Evolutionary conservation across 345 rosid genomes (phyloP), one percentile per base, ranked within the genome.

Genomic region (Anacardium occidentale): DNA sequence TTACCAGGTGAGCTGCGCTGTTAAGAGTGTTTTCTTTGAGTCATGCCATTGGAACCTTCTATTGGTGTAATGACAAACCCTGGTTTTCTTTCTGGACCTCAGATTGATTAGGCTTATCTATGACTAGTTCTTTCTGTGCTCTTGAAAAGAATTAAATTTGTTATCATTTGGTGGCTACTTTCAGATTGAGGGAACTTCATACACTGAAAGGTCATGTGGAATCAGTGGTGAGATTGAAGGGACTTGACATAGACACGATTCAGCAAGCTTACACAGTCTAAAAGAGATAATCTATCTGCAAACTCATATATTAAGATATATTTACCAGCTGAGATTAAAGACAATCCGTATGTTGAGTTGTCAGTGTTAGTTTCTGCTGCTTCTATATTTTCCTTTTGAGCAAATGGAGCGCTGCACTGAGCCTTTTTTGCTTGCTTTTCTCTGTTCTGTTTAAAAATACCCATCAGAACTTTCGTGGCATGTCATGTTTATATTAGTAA

Each of bases 121-220:
- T 51, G 20, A 5, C 34, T 26, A 29, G 11, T 17, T 34, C 26
- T 44, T 40, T 21, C 17, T 11, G 18, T 17, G 20, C 54, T 48
- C 5, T 51, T 11, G 10, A 21, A 64, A 13, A 64, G 68, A 3
- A 3, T 25, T 74, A 26, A 37, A 44, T 32, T 47, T 45, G 17
- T 66, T 29, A 25, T 25, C 15, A 34, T 61, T 66, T 29, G 50
- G 9, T 44, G 51, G 47, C 12, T 52, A 70, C 42, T 76, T 76
- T 65, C 80, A 94, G 98, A 89, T 74, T 92, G 85, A 87, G 97
- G 77, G 99, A 95, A 78, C 97, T 95, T 40, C 92, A 87, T 80
- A 95, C 97, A 5, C 89, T 91, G 59, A 95, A 95, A 79, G 99
- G 99, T 73, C 98, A 92, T 15, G 98, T 95, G 8, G 99, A 95